Evolutionary conservation across 345 rosid genomes (phyloP), one percentile per base, ranked within the genome.

Genomic region (Gossypium bickii): DNA sequence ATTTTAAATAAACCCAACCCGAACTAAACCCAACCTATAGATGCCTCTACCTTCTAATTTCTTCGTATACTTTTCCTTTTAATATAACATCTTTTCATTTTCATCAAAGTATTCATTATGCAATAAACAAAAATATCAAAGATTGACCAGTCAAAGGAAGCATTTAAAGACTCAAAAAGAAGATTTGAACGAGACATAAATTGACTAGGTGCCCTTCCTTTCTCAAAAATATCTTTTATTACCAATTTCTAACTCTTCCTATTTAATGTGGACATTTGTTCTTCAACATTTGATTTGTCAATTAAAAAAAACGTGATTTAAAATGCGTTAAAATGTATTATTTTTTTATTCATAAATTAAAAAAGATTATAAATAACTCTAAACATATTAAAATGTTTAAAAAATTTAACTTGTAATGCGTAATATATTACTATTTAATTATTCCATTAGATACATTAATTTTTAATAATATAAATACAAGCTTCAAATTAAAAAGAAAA

Each of bases 91-190:
- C 6, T 29, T 29, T 29, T 29, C 38, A 29, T 34, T 34, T 34
- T 34, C 41, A 34, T 34, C 7, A 5, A 34, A 34, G 1, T 34
- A 34, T 34, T 34, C 7, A 34, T 34, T 1, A 34, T 34, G 41
- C 1, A 1, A 34, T 34, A 5, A 34, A 34, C 18, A 55, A 44
- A 80, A 49, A 71, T 18, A 66, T 56, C 55, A 53, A 44, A 17
- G n/a, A 49, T 49, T 87, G 87, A 85, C 87, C 78, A 15, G 90
- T 87, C 88, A 87, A 85, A 78, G 72, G 79, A 34, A 34, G 70
- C 71, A 73, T 74, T 76, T 65, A 73, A 81, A 73, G 78, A 72
- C 48, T 13, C 63, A 20, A 73, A 57, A 67, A 78, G 17, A 0
- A 9, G 12, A 3, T 76, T 79, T 81, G 86, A 78, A 78, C 24